These are phyloP conservation scores for Didymella exigua DNA, from an alignment of 2,329 filamentous ascomycete genomes.

Conservation along the genomic window DNA sequence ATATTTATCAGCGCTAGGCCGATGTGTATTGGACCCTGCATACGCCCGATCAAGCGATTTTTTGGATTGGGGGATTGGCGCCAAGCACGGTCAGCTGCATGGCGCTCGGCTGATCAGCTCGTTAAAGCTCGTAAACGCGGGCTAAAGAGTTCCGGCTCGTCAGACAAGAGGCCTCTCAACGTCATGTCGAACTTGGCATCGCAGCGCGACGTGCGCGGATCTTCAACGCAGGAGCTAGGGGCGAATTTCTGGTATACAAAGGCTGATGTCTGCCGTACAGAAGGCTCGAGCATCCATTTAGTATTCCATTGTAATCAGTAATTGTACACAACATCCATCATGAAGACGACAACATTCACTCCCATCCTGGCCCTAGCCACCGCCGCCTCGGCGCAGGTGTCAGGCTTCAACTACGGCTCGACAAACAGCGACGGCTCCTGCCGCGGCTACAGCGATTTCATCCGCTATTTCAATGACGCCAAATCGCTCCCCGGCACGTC, in stretches of 20 bases:
- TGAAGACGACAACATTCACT: slow-evolving; percentile 21
- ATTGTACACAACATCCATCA: slow-evolving; percentile 15
- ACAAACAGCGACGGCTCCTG: slow-evolving; percentile 63
- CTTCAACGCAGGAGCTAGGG: slow-evolving; percentile 10
- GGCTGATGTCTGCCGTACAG: neutral
- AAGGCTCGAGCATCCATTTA: neutral
- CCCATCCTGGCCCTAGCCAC: slow-evolving; percentile 26
- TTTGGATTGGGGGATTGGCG: slow-evolving; percentile 4
- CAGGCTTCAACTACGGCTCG: slow-evolving; percentile 75
- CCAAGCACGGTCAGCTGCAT: slow-evolving; percentile 9
- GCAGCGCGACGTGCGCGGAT: neutral
- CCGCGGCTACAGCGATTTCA: slow-evolving; percentile 69
- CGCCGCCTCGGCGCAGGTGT: slow-evolving; percentile 33
- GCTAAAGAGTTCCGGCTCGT: slow-evolving; percentile 8
- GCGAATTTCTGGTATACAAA: slow-evolving; percentile 6
- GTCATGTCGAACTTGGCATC: slow-evolving; percentile 18
- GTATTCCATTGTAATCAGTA: neutral
- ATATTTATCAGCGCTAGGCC: neutral
- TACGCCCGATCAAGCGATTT: slow-evolving; percentile 1
- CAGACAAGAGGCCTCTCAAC: slow-evolving; percentile 14
- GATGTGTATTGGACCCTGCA: slow-evolving; percentile 5
- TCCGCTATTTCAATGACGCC: slow-evolving; percentile 70
- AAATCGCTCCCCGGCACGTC: slow-evolving; percentile 66
- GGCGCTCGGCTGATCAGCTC: slow-evolving; percentile 9
- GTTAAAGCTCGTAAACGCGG: slow-evolving; percentile 9